These are phyloP conservation scores for Aureobasidium namibiae DNA, from an alignment of 2,329 filamentous ascomycete genomes.

Conservation along the genomic window DNA sequence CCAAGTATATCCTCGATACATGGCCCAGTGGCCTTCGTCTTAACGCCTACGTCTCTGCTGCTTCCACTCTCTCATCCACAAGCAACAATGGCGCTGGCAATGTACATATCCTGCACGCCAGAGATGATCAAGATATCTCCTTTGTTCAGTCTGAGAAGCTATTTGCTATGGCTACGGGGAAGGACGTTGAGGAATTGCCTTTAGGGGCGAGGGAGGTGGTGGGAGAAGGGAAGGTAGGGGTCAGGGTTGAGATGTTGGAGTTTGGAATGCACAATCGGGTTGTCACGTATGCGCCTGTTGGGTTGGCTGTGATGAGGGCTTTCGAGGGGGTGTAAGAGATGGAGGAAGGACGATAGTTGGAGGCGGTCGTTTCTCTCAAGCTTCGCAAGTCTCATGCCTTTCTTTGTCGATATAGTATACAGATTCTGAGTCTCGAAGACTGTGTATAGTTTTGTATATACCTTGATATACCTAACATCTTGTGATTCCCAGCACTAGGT, in stretches of 20 bases:
- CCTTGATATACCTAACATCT: too few species aligned
- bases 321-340: slow-evolving; percentile 39
- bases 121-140: slow-evolving; percentile 74
- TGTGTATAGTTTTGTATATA: neutral
- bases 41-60: slow-evolving; percentile 51
- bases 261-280: slow-evolving; percentile 57
- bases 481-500: too few species aligned
- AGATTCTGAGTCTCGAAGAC: neutral
- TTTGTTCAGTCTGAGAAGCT: slow-evolving; percentile 60
- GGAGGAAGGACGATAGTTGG: too few species aligned
- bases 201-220: slow-evolving; percentile 24
- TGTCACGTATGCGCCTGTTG: slow-evolving; percentile 56
- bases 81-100: slow-evolving; percentile 33
- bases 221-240: slow-evolving; percentile 20
- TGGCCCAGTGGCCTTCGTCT: slow-evolving; percentile 70
- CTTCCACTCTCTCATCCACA: slow-evolving; percentile 21
- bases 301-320: slow-evolving; percentile 56
- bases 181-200: slow-evolving; percentile 23
- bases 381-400: neutral
- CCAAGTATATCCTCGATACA: slow-evolving; percentile 61
- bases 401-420: neutral
- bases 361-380: neutral
- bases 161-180: slow-evolving; percentile 51
- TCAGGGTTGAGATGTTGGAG: slow-evolving; percentile 36
- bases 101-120: slow-evolving; percentile 69